A percentile compares a stretch with the other conserved stretches of the same genome.
These are phyloP conservation scores for Tolypocladium pustulatum DNA, from an alignment of 2,329 filamentous ascomycete genomes.

Conservation along the genomic window DNA sequence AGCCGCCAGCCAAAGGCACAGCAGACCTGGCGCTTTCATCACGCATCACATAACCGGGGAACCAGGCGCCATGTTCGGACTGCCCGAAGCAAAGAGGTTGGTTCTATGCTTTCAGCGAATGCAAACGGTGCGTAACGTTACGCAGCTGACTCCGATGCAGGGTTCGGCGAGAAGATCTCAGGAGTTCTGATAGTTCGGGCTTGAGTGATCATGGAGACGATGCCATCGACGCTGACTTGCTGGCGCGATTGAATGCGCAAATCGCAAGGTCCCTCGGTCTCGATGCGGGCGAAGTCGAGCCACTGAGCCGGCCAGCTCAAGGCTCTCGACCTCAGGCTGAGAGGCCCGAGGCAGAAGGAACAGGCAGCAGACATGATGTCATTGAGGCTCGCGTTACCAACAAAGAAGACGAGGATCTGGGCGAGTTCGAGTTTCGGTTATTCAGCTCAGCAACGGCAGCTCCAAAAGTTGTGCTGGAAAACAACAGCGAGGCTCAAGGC, in stretches of 20 bases:
- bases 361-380: neutral
- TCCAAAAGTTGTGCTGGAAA: slow-evolving; percentile 40
- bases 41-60: neutral
- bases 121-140: neutral
- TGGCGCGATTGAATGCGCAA: slow-evolving; percentile 34
- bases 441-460: slow-evolving; percentile 37
- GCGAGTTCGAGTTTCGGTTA: slow-evolving; percentile 45
- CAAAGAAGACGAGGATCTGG: slow-evolving; percentile 18
- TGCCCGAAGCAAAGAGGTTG: slow-evolving; percentile 21
- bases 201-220: slow-evolving; percentile 18
- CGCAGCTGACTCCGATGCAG: slow-evolving; percentile 19
- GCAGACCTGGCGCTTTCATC: neutral
- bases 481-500: slow-evolving; percentile 26
- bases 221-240: slow-evolving; percentile 25
- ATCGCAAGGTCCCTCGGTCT: slow-evolving; percentile 36
- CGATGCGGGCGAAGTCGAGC: slow-evolving; percentile 11
- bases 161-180: slow-evolving; percentile 45
- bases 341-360: slow-evolving; percentile 3
- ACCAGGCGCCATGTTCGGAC: slow-evolving; percentile 15
- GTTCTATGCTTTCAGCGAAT: neutral
- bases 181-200: slow-evolving; percentile 20
- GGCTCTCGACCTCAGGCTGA: neutral
- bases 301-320: neutral
- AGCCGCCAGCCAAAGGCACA: neutral
- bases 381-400: slow-evolving; percentile 5